Evolutionary conservation across 768 basidiomycete species (phyloP), one percentile per base, ranked within the genome.

Genomic region (Psilocybe sp.): DNA sequence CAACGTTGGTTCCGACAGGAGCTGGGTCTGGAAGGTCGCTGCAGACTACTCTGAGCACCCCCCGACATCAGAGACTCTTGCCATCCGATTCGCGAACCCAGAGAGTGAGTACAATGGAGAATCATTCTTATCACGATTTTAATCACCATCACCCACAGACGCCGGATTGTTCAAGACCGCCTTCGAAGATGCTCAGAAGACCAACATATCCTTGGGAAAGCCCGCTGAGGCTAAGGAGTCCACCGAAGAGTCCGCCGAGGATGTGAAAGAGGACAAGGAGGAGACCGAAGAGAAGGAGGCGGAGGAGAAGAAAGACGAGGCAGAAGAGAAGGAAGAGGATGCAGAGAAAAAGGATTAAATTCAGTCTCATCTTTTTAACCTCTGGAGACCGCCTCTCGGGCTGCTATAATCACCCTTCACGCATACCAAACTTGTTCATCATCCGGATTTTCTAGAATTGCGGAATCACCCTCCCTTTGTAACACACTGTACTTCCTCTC

Each of bases 1-100:
- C 63, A 98, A 98, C 72, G 92, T 98, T 61, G 96, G 95, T 45
- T 98, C 95, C 44, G 97, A 99, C 76, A 82, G 97, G 71, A 96
- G 93, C 61, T 98, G 97, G 97, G 95, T 99, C 32, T 98, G 91
- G 89, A 96, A 97, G 69, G 94, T 96, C 46, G 80, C 84, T 46
- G 96, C 96, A 20, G 97, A 99, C 69, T 95, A 90, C 66, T 84
- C 96, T 46, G 97, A 99, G 67, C 76, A 79, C 46, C 92, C 90
- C 40, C 83, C 96, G 18, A 88, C 92, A 40, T 68, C 94, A 16
- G 97, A 98, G 74, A 99, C 97, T 19, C 85, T 99, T 53, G 97
- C 97, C 44, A 97, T 99, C 66, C 90, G 97, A 49, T 98, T 99
- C 61, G 96, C 92, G 56, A 99, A 97, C 73, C 75, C 92, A 49